Base-by-base conservation (phyloP, 257 asterid genomes). In the Paulownia fortunei region DNA sequence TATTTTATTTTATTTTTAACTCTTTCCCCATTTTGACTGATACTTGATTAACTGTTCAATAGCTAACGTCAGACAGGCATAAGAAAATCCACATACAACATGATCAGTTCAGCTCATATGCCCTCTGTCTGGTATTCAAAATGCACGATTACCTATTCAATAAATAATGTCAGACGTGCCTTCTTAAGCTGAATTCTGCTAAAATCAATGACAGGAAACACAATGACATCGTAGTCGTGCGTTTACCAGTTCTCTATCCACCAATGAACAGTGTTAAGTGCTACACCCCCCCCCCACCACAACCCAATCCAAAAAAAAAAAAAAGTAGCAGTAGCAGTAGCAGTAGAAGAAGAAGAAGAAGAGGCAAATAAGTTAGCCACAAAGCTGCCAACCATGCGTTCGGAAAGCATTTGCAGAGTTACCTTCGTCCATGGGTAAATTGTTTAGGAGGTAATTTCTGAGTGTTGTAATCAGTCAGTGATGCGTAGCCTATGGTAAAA, bases 341-440 rank as follows among this genome's bases (percentile, higher is more conserved):
- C 37, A 63, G 69, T 26, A n/a, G n/a, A 8, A 9, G 23, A 36
- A 63, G 49, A 39, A 23, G 21, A 67, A 36, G 2, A 30, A 51
- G 6, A 21, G 10, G 54, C 13, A 19, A 69, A 59, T 69, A 42
- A 26, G 37, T 9, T 1, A 10, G 13, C 44, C 58, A 64, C 8
- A 63, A 49, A 55, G 62, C 74, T 41, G 19, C 7, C 70, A 63
- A 39, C 24, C 39, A 72, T 39, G 23, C n/a, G 32, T 44, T 34
- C 12, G 54, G 51, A 32, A 61, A 62, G 56, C 26, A 73, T 64
- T 39, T n/a, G 76, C 51, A 49, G 30, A 72, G 34, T 72, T 89
- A 96, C 99, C 99, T 93, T 83, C 92, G 92, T 62, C 98, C 99
- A 74, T 77, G 85, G 69, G 82, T 69, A 86, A 89, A 92, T 55